A percentile compares a stretch with the other conserved stretches of the same genome.
Evolutionary conservation across 2,329 filamentous ascomycete genomes (phyloP).

Genomic region (Scolecobasidium constrictum): DNA sequence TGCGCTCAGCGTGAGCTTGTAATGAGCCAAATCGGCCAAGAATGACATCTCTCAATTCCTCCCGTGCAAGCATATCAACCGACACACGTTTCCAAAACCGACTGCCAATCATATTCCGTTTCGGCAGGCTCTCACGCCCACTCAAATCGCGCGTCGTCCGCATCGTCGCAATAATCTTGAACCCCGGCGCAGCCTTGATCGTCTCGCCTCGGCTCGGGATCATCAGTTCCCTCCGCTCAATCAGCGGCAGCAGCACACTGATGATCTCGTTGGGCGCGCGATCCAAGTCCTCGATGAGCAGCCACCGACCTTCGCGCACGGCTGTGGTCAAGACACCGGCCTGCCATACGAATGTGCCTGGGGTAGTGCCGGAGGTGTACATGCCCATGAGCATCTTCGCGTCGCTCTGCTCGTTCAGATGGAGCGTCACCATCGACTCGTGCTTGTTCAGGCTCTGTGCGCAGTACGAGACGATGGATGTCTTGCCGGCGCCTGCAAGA

Average conservation of each 20-base stretch:
- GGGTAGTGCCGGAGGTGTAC: conserved; percentile 79
- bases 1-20: conserved; percentile 40
- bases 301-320: conserved; percentile 88
- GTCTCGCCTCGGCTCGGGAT: conserved; percentile 83
- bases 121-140: conserved; percentile 61
- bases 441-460: conserved; percentile 71
- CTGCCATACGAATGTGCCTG: conserved; percentile 85
- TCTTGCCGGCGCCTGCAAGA: conserved; percentile 81
- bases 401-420: conserved; percentile 96
- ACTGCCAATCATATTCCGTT: conserved; percentile 61
- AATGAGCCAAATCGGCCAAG: conserved; percentile 59
- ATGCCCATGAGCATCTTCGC: conserved; percentile 92
- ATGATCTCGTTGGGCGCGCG: conserved; percentile 90
- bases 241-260: conserved; percentile 81
- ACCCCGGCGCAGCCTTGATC: conserved; percentile 71
- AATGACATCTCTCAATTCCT: conserved; percentile 68
- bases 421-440: conserved; percentile 78
- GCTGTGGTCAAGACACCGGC: conserved; percentile 89
- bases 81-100: conserved; percentile 77
- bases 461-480: conserved; percentile 70
- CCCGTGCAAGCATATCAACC: conserved; percentile 52
- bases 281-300: conserved; percentile 93
- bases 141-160: conserved; percentile 50
- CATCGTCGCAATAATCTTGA: conserved; percentile 86
- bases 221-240: conserved; percentile 82